These are phyloP conservation scores for Ceratobasidium sp. DNA, from an alignment of 1,284 basidiomycete species.

Conservation along the genomic window DNA sequence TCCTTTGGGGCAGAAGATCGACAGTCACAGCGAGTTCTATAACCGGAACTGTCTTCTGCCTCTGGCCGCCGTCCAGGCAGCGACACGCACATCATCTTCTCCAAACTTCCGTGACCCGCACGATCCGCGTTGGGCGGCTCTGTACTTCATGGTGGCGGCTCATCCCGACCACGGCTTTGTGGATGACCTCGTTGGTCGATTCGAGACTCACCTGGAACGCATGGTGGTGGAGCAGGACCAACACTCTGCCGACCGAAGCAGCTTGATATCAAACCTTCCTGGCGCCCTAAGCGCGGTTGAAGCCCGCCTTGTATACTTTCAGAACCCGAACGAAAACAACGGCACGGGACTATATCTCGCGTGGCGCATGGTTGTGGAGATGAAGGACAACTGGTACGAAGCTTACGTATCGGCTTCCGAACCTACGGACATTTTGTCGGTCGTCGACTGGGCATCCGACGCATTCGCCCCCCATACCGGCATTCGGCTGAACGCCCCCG, in stretches of 20 bases:
- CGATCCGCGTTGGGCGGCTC: slow-evolving; percentile 70
- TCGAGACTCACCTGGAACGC: slow-evolving; percentile 62
- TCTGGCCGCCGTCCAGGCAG: not conserved
- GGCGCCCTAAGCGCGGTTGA: slow-evolving; percentile 23
- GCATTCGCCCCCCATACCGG: too few species aligned
- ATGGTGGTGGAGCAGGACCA: slow-evolving; percentile 53
- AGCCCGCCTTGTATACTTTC: slow-evolving; percentile 35
- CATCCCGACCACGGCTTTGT: slow-evolving; percentile 72
- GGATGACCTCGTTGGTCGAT: slow-evolving; percentile 58
- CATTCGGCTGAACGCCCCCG: slow-evolving; percentile 27
- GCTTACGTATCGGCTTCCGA: slow-evolving; percentile 41
- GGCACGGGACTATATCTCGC: slow-evolving; percentile 52
- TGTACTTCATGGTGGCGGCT: slow-evolving; percentile 82
- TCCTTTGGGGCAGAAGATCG: slow-evolving; percentile 28
- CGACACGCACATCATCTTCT: slow-evolving; percentile 51
- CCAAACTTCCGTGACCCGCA: too few species aligned
- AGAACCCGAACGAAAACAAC: slow-evolving; percentile 12
- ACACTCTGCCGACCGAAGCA: slow-evolving; percentile 66
- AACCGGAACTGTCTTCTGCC: slow-evolving; percentile 67
- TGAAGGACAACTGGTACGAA: slow-evolving; percentile 44
- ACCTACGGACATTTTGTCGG: slow-evolving; percentile 36
- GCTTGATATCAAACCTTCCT: slow-evolving; percentile 57
- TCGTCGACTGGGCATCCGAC: slow-evolving; percentile 34
- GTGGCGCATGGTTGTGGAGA: slow-evolving; percentile 33
- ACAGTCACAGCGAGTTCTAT: slow-evolving; percentile 58